These are phyloP conservation scores for Schizonepeta tenuifolia DNA, from an alignment of 257 asterid species.

Conservation along the genomic window DNA sequence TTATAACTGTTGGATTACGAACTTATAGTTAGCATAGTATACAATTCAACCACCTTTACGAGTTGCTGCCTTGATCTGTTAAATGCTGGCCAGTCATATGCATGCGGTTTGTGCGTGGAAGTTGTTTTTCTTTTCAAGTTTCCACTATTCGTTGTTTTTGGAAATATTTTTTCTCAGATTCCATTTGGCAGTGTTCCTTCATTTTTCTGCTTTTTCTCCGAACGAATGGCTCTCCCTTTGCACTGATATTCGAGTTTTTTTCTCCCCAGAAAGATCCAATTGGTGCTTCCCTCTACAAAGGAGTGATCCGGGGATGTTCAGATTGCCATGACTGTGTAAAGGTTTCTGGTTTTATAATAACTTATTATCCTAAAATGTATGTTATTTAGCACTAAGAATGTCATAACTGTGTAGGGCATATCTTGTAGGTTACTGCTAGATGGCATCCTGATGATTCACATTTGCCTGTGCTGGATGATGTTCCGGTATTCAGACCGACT, in stretches of 20 bases:
- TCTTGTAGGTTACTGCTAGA: conserved; percentile 67
- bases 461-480: conserved; percentile 67
- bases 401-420: conserved; percentile 25
- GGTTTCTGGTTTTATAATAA: conserved; percentile 41
- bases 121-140: conserved; percentile 15
- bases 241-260: conserved; percentile 30
- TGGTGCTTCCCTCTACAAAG: conserved; percentile 63
- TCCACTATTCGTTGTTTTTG: neutral
- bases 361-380: conserved; percentile 12
- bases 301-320: conserved; percentile 77
- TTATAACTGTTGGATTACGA: conserved; percentile 9
- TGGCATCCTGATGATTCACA: conserved; percentile 62
- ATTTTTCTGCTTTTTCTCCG: neutral
- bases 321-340: conserved; percentile 57
- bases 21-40: conserved; percentile 4
- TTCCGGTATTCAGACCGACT: conserved; percentile 73
- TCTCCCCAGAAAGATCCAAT: conserved; percentile 47
- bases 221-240: conserved; percentile 14
- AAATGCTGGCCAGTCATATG: conserved; percentile 8
- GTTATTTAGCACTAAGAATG: neutral
- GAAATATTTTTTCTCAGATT: conserved; percentile 18
- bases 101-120: conserved; percentile 11
- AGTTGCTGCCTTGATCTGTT: neutral
- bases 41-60: neutral
- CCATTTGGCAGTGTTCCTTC: neutral